phyloP scores from a whole-genome alignment of 1,139 yeast species.

The Pneumocystis jirovecii region DNA sequence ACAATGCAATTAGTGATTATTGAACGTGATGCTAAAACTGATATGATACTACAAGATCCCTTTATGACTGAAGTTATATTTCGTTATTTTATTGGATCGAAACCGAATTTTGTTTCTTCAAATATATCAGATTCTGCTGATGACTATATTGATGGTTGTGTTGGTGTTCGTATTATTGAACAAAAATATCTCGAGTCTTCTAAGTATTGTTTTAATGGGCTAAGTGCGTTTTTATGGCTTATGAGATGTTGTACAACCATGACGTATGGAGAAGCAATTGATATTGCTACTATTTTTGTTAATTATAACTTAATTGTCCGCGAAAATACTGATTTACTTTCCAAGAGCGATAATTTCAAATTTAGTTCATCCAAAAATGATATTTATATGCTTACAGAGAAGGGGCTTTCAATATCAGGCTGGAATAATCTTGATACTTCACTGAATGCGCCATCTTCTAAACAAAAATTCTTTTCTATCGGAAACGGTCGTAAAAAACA shows the following conservation, averaged over 20 bases:
- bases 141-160: conserved; percentile 11
- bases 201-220: conserved; percentile 40
- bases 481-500: background rate
- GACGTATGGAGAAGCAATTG: conserved; percentile 43
- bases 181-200: conserved; percentile 28
- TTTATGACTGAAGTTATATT: conserved; percentile 54
- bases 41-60: conserved; percentile 49
- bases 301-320: conserved; percentile 33
- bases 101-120: conserved; percentile 59
- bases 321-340: conserved; percentile 25
- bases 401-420: conserved; percentile 28
- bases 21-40: conserved; percentile 50
- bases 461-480: background rate
- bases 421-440: conserved; percentile 22
- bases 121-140: conserved; percentile 21
- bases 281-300: conserved; percentile 44
- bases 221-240: conserved; percentile 72
- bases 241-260: conserved; percentile 74
- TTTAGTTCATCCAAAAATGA: conserved; percentile 26
- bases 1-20: conserved; percentile 57
- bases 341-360: conserved; percentile 15
- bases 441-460: background rate
- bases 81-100: conserved; percentile 45
- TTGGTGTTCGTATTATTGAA: conserved; percentile 14
- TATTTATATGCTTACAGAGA: conserved; percentile 27